These are phyloP conservation scores for Colletotrichum plurivorum DNA, from an alignment of 2,329 filamentous ascomycete genomes.

Conservation along the genomic window DNA sequence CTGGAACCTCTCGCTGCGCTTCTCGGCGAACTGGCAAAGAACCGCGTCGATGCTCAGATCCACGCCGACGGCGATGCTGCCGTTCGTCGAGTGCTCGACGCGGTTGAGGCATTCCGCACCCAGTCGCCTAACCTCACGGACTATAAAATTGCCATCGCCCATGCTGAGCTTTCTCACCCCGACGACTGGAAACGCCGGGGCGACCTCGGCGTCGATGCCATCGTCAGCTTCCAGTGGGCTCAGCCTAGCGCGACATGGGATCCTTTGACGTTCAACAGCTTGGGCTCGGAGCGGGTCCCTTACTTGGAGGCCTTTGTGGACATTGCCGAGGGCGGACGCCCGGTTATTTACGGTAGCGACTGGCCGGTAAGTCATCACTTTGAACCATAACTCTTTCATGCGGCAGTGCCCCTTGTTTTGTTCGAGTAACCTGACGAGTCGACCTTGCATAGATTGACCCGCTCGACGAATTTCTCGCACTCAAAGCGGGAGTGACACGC, in stretches of 20 bases:
- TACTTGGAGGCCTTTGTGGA: constrained; percentile 49
- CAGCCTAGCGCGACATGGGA: constrained; percentile 47
- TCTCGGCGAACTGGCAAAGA: constrained; percentile 42
- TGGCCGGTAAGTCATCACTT: constrained; percentile 44
- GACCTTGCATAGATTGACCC: constrained; percentile 44
- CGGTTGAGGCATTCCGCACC: constrained; percentile 42
- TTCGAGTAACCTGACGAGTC: constrained; percentile 7
- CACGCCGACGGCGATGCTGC: constrained; percentile 46
- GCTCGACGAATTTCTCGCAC: constrained; percentile 46
- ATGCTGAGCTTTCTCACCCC: constrained; percentile 45
- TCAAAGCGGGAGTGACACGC: constrained; percentile 46
- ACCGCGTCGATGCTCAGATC: constrained; percentile 38
- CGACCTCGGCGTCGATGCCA: constrained; percentile 44
- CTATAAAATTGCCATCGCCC: constrained; percentile 45
- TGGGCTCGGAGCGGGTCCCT: constrained; percentile 42
- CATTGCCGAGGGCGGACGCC: constrained; percentile 38
- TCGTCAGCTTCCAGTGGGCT: constrained; percentile 47
- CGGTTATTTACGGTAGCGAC: constrained; percentile 45
- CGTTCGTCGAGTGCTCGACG: constrained; percentile 44
- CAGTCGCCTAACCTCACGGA: constrained; percentile 39
- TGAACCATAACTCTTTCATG: too few species aligned
- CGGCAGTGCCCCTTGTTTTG: background rate
- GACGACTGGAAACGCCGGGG: constrained; percentile 46
- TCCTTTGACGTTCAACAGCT: constrained; percentile 43
- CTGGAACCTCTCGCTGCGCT: constrained; percentile 43